Percentiles rank a stretch among this genome's conserved stretches.
Conservation (phyloP, 2,329 filamentous ascomycete genomes). For the Sodiomyces alkalinus region DNA sequence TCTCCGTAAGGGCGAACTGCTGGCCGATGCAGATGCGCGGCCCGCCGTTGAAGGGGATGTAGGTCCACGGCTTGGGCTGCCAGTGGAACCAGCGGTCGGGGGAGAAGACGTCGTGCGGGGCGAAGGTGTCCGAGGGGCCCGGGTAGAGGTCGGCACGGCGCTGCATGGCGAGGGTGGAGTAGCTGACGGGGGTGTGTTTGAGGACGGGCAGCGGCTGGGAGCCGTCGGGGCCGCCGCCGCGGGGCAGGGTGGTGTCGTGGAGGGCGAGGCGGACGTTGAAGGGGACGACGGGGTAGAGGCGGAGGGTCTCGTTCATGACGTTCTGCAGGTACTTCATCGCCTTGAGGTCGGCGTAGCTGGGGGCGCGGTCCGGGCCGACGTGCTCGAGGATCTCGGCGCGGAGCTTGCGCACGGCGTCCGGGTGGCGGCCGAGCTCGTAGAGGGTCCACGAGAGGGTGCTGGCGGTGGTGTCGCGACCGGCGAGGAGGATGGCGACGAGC, state of each 20-base stretch:
- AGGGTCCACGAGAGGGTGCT: constrained; percentile 66
- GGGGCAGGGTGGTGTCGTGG: constrained; percentile 58
- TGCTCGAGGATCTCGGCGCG: constrained; percentile 54
- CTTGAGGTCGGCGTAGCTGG: constrained; percentile 71
- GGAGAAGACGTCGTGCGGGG: constrained; percentile 35
- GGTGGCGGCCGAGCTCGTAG: constrained; percentile 65
- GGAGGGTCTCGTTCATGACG: constrained; percentile 61
- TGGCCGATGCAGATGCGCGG: constrained; percentile 64
- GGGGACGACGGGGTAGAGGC: constrained; percentile 64
- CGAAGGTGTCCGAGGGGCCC: constrained; percentile 25
- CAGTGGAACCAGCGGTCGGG: constrained; percentile 53
- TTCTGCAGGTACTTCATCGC: constrained; percentile 70
- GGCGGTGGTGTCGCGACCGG: constrained; percentile 79
- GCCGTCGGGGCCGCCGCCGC: constrained; percentile 51
- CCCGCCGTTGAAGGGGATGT: constrained; percentile 62
- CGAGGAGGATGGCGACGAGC: constrained; percentile 66
- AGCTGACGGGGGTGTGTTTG: constrained; percentile 50
- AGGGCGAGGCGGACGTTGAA: constrained; percentile 64
- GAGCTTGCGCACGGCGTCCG: constrained; percentile 50
- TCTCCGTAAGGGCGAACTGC: constrained; percentile 70
- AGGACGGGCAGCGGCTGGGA: constrained; percentile 46
- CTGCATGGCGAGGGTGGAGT: constrained; percentile 59
- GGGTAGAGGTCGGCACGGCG: constrained; percentile 50
- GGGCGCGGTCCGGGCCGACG: constrained; percentile 46
- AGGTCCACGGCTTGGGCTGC: constrained; percentile 54